Evolutionary conservation across 1,284 basidiomycete species (phyloP), one percentile per base, ranked within the genome.

Genomic region (Sphaerobolus stellatus): DNA sequence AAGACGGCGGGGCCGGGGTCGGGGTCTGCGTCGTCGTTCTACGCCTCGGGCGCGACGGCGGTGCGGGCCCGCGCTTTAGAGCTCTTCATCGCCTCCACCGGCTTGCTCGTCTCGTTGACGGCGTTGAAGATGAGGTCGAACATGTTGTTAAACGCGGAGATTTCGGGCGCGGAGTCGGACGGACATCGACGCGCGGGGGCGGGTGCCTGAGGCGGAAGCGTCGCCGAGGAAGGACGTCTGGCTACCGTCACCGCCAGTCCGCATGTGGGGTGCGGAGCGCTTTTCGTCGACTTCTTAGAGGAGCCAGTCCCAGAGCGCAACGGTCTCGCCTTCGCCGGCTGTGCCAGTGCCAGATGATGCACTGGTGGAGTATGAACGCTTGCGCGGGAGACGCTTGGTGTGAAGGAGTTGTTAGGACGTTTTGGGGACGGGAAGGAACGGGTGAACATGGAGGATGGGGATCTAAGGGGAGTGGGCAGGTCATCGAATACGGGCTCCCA

Each of bases 71-170:
- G 36, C 7, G 34, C 44, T 20, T 49, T 28, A n/a, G 52, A 29
- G 41, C 50, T 9, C 18, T 54, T 40, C 46, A 59, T 64, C 62
- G 56, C 58, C 36, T 30, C 52, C 50, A 43, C 54, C 40, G 31
- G 56, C 67, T 65, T n/a, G 67, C 66, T 48, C 44, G 5, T 47
- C 47, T 75, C 71, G 27, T 73, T 70, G 45, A 75, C 77, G 9
- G 81, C 79, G 49, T 79, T 72, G 65, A 90, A 88, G 40, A 90
- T 82, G 71, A 85, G 71, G 62, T 82, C 76, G 62, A 90, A 88
- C 79, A 90, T 86, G 29, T 84, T 81, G 61, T 86, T 79, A 59
- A 90, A 84, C 2, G 80, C 80, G 55, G 67, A 76, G 58, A 79
- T 75, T 70, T 90, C 88, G 45, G 77, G 77, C 1, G 80, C 80